A percentile compares a stretch with the other conserved stretches of the same genome.
phyloP scores from a whole-genome alignment of 495 filamentous ascomycete species.

The Melanomma pulvis-pyrius region DNA sequence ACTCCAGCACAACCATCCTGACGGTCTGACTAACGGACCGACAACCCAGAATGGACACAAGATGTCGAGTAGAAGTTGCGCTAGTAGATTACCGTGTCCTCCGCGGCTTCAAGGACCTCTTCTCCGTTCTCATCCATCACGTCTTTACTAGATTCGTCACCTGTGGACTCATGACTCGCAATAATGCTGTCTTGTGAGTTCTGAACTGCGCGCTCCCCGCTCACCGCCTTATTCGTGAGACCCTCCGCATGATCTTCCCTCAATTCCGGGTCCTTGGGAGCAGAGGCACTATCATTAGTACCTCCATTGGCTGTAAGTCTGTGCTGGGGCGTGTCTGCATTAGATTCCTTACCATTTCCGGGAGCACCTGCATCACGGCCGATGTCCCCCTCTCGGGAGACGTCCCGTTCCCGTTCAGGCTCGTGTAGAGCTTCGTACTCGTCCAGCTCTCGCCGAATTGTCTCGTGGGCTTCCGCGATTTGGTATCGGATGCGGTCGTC shows the following conservation, averaged over 20 bases:
- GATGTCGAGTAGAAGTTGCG: not conserved
- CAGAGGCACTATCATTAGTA: constrained; percentile 22
- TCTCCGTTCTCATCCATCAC: constrained; percentile 41
- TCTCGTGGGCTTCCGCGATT: constrained; percentile 58
- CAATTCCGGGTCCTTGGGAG: constrained; percentile 26
- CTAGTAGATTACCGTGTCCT: constrained; percentile 49
- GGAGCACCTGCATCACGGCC: not conserved
- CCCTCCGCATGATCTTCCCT: constrained; percentile 25
- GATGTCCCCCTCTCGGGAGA: not conserved
- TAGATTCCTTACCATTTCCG: constrained; percentile 17
- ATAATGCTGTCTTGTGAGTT: not conserved
- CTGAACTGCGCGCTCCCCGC: constrained; percentile 14
- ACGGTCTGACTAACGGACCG: constrained; percentile 9
- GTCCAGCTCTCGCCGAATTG: constrained; percentile 43
- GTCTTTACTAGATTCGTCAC: constrained; percentile 32
- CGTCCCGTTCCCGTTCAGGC: constrained; percentile 19
- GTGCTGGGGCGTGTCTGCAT: constrained; percentile 21
- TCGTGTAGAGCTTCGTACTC: constrained; percentile 11
- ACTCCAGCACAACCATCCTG: not conserved
- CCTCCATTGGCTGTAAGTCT: constrained; percentile 27
- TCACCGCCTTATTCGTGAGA: constrained; percentile 21
- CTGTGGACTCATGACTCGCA: constrained; percentile 23
- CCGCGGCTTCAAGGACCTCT: constrained; percentile 46
- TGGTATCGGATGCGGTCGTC: constrained; percentile 65
- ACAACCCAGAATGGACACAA: constrained; percentile 1